phyloP scores from a whole-genome alignment of 106 monocot genomes.

The Phalaenopsis aphrodite region DNA sequence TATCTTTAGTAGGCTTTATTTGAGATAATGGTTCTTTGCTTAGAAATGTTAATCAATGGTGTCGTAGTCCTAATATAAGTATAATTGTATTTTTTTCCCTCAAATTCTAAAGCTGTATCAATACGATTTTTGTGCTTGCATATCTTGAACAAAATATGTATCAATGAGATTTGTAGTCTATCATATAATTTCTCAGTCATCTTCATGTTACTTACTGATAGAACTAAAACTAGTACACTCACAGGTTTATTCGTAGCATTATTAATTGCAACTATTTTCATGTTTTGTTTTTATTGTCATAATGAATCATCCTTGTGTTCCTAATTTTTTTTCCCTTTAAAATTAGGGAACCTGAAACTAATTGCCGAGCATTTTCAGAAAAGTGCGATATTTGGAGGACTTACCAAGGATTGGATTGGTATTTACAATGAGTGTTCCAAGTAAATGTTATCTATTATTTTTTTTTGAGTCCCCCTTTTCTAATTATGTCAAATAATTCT shows the following conservation, averaged over 20 bases:
- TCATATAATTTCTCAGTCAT: background rate
- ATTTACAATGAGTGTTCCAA: slow-evolving; percentile 93
- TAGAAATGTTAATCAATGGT: too few relatives aligned
- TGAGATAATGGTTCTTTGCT: too few relatives aligned
- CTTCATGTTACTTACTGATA: background rate
- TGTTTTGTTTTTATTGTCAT: background rate
- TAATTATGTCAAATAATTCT: background rate
- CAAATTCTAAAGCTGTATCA: too few relatives aligned
- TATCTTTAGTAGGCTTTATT: too few relatives aligned
- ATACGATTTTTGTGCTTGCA: too few relatives aligned
- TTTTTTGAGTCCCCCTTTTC: too few relatives aligned
- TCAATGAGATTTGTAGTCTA: background rate
- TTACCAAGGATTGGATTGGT: slow-evolving; percentile 82
- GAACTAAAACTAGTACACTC: background rate
- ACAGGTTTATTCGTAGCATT: background rate
- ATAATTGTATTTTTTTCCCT: too few relatives aligned
- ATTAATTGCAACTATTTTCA: background rate
- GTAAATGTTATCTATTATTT: slow-evolving; percentile 23
- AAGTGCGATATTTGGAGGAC: slow-evolving; percentile 89
- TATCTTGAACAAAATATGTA: too few relatives aligned
- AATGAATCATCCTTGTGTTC: background rate
- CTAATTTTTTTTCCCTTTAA: background rate
- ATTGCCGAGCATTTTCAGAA: slow-evolving; percentile 88
- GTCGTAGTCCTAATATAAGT: too few relatives aligned
- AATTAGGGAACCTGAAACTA: slow-evolving; percentile 66